A percentile compares a stretch with the other conserved stretches of the same genome.
These are phyloP conservation scores for Melanogaster broomeanus DNA, from an alignment of 768 basidiomycete species.

Conservation along the genomic window DNA sequence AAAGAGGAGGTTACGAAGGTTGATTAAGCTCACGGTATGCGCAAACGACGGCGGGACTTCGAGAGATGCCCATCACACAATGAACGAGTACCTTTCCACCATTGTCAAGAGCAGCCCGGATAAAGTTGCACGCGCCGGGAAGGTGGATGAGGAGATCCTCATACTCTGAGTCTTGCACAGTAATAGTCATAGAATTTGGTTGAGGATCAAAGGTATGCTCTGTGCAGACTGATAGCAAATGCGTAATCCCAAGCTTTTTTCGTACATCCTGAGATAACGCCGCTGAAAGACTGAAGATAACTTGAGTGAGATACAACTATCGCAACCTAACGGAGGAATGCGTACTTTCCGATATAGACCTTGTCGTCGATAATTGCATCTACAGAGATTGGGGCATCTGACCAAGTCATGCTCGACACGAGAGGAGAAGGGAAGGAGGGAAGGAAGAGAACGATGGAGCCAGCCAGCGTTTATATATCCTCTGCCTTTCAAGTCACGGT, in stretches of 20 bases:
- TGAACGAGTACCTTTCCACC: slow-evolving; percentile 68
- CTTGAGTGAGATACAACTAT: not conserved
- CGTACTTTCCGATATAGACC: slow-evolving; percentile 40
- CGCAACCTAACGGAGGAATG: not conserved
- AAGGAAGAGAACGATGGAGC: slow-evolving; percentile 15
- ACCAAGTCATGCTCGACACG: slow-evolving; percentile 27
- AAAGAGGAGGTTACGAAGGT: not conserved
- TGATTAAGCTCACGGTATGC: slow-evolving; percentile 49
- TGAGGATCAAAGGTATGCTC: slow-evolving; percentile 48
- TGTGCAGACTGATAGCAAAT: slow-evolving; percentile 57
- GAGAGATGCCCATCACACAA: slow-evolving; percentile 72
- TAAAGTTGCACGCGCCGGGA: slow-evolving; percentile 59
- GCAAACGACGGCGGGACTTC: slow-evolving; percentile 62
- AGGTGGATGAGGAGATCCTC: slow-evolving; percentile 67
- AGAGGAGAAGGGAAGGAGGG: not conserved
- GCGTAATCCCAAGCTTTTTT: slow-evolving; percentile 47
- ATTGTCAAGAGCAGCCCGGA: slow-evolving; percentile 52
- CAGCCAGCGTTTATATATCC: slow-evolving; percentile 19
- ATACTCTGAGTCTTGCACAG: slow-evolving; percentile 48
- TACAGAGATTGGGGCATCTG: slow-evolving; percentile 26
- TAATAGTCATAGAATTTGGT: slow-evolving; percentile 34
- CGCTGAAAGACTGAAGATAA: slow-evolving; percentile 27
- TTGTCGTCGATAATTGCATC: slow-evolving; percentile 30
- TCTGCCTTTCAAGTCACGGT: too few species aligned
- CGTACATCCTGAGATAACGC: slow-evolving; percentile 34